These are phyloP conservation scores for Penicillium goetzii DNA, from an alignment of 495 filamentous ascomycete genomes.

Conservation along the genomic window DNA sequence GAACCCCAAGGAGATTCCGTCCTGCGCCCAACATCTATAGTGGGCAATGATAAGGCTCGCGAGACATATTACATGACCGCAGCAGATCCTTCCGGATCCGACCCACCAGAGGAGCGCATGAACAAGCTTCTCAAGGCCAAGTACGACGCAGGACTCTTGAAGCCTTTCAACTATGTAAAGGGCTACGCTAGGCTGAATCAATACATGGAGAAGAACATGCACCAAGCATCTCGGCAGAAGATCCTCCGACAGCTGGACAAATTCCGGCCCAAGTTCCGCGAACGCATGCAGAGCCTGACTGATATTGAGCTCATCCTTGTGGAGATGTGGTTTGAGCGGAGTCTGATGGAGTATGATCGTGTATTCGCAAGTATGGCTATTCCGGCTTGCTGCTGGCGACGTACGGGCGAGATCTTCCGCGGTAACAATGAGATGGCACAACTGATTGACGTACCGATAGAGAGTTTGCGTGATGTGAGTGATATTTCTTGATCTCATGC, in stretches of 20 bases:
- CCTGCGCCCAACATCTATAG: slow-evolving; percentile 59
- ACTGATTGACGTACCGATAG: slow-evolving; percentile 90
- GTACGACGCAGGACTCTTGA: slow-evolving; percentile 89
- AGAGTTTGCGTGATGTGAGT: slow-evolving; percentile 86
- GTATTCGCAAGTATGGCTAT: slow-evolving; percentile 99
- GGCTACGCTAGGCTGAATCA: slow-evolving; percentile 85
- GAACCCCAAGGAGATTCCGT: slow-evolving; percentile 58
- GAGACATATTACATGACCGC: slow-evolving; percentile 96
- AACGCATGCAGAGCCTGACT: slow-evolving; percentile 86
- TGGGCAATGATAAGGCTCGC: slow-evolving; percentile 77
- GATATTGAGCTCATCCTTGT: slow-evolving; percentile 92
- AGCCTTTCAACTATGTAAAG: slow-evolving; percentile 97
- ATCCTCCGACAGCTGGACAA: slow-evolving; percentile 88
- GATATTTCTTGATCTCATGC: not conserved
- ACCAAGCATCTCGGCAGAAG: slow-evolving; percentile 75
- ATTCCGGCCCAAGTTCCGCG: slow-evolving; percentile 93
- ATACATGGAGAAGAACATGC: slow-evolving; percentile 89
- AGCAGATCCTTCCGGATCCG: slow-evolving; percentile 89
- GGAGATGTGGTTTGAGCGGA: slow-evolving; percentile 98
- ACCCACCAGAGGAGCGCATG: slow-evolving; percentile 92
- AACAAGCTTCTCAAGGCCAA: slow-evolving; percentile 93
- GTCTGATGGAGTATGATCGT: slow-evolving; percentile 94
- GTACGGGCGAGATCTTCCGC: slow-evolving; percentile 96
- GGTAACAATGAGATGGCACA: slow-evolving; percentile 99
- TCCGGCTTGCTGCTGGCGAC: slow-evolving; percentile 94